Evolutionary conservation across 257 asterid species (phyloP).

Genomic region (Schizonepeta tenuifolia): DNA sequence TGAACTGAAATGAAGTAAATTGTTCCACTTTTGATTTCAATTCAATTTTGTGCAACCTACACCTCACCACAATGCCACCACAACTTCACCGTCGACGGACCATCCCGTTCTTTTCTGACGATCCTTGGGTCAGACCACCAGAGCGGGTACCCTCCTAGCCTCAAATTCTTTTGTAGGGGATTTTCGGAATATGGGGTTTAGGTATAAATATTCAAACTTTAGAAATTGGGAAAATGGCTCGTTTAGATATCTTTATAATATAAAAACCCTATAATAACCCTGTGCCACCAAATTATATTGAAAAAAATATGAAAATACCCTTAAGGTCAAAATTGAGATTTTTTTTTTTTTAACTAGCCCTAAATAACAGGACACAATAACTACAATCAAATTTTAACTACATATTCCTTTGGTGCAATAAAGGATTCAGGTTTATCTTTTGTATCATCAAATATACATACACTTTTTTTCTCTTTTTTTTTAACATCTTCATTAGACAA

Average conservation of each 20-base stretch:
- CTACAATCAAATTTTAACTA: neutral
- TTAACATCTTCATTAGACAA: neutral
- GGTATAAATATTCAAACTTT: neutral
- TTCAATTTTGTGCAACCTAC: no score
- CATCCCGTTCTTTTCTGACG: neutral
- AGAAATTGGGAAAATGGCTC: neutral
- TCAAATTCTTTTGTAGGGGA: no score
- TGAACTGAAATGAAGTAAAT: no score
- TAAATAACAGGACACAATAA: neutral
- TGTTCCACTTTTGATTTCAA: no score
- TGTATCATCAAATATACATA: neutral
- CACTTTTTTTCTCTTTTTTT: neutral
- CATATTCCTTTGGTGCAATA: neutral
- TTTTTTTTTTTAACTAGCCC: neutral
- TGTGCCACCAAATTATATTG: neutral
- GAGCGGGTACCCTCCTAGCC: no score
- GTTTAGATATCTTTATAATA: no score
- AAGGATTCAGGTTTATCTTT: neutral
- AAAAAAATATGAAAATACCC: neutral
- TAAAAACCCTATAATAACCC: no score
- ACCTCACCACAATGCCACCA: no score
- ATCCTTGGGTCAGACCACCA: neutral
- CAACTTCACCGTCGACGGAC: neutral
- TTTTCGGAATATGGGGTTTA: no score
- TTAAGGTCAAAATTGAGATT: neutral